Conservation (phyloP, 768 basidiomycete species). For the Leccinum incarnatum region DNA sequence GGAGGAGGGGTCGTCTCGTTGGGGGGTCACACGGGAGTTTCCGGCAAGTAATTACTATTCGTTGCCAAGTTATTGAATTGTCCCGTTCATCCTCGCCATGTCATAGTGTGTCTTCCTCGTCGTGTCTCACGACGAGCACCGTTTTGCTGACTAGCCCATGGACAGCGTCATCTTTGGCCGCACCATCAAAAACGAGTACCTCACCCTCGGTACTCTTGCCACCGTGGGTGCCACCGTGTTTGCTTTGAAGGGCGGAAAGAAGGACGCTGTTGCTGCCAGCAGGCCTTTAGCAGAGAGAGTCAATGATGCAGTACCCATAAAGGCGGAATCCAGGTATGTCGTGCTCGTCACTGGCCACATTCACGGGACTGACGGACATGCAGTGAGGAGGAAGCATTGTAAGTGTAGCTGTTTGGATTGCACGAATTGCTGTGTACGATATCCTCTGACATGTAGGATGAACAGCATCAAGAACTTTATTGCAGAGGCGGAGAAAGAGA, state of each 20-base stretch:
- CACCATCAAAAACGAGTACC: slow-evolving; percentile 77
- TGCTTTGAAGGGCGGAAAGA: slow-evolving; percentile 56
- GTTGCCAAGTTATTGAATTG: neutral
- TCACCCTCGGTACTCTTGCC: slow-evolving; percentile 66
- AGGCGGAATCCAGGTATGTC: slow-evolving; percentile 67
- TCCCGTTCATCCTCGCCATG: slow-evolving; percentile 32
- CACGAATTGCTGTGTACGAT: slow-evolving; percentile 27
- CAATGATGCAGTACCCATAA: slow-evolving; percentile 61
- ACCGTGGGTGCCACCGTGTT: slow-evolving; percentile 54
- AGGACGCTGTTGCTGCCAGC: slow-evolving; percentile 37
- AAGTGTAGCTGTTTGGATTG: slow-evolving; percentile 33
- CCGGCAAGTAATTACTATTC: slow-evolving; percentile 12
- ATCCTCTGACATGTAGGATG: slow-evolving; percentile 44
- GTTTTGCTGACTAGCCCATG: slow-evolving; percentile 2
- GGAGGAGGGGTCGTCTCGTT: slow-evolving; percentile 8
- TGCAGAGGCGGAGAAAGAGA: slow-evolving; percentile 78
- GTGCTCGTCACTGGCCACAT: neutral
- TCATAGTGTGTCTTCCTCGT: slow-evolving; percentile 39
- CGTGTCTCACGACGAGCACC: neutral
- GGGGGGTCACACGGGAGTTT: slow-evolving; percentile 25
- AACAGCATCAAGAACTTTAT: slow-evolving; percentile 78
- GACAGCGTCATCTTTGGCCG: slow-evolving; percentile 75
- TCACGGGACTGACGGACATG: slow-evolving; percentile 6
- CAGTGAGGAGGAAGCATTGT: slow-evolving; percentile 88
- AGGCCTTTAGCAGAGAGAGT: slow-evolving; percentile 52